Percentiles rank a stretch among this genome's conserved stretches.
Evolutionary conservation across 108 stramenopile species (phyloP).

Genomic region (Nitzschia palea): DNA sequence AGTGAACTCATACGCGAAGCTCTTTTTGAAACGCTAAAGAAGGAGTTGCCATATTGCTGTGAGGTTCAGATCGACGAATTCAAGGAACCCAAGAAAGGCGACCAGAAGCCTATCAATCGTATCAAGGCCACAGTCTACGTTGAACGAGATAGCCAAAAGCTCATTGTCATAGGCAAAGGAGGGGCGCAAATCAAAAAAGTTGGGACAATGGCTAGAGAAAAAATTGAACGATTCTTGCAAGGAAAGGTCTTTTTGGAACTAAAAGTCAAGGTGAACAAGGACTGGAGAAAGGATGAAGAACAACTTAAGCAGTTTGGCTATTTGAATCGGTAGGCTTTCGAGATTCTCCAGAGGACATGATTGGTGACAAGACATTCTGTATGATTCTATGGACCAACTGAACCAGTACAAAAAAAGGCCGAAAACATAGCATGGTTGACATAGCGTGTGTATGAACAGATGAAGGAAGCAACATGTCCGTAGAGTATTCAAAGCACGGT

Average conservation of each 20-base stretch:
- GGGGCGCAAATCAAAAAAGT: slow-evolving; percentile 88
- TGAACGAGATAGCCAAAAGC: slow-evolving; percentile 90
- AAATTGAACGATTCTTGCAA: slow-evolving; percentile 72
- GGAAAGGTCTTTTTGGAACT: slow-evolving; percentile 75
- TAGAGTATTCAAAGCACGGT: no score
- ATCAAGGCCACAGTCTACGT: slow-evolving; percentile 85
- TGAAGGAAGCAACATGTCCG: no score
- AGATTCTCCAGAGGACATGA: not conserved
- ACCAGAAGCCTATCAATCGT: slow-evolving; percentile 44
- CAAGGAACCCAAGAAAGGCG: slow-evolving; percentile 69
- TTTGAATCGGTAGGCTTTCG: slow-evolving; percentile 23
- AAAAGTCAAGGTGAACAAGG: slow-evolving; percentile 90
- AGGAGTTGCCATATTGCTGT: slow-evolving; percentile 94
- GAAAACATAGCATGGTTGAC: no score
- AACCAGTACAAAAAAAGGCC: no score
- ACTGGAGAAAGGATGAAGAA: slow-evolving; percentile 88
- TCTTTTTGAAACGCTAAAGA: slow-evolving; percentile 73
- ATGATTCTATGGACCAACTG: no score
- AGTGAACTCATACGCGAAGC: slow-evolving; percentile 85
- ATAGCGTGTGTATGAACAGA: no score
- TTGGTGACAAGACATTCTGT: no score
- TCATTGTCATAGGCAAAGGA: slow-evolving; percentile 88
- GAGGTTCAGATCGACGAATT: slow-evolving; percentile 87
- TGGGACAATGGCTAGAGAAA: slow-evolving; percentile 76
- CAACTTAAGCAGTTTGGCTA: slow-evolving; percentile 87